A percentile compares a stretch with the other conserved stretches of the same genome.
Conservation (phyloP, 2,329 filamentous ascomycete genomes). For the Anisogramma anomala region DNA sequence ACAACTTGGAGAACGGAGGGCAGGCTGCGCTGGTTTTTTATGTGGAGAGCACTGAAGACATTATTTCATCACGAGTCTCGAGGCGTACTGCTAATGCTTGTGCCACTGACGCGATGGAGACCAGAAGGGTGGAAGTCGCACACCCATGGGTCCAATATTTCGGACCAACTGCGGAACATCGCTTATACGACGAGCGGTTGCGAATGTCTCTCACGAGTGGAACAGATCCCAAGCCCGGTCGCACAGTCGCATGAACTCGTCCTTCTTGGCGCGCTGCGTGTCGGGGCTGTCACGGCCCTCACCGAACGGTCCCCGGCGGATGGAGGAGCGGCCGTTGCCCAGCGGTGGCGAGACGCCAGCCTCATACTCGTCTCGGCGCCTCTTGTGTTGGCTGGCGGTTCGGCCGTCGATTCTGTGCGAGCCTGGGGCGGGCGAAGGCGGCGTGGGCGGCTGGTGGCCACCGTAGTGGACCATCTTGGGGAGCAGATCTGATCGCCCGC, state of each 20-base stretch:
- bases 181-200: no score
- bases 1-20: no score
- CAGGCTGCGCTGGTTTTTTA: no score
- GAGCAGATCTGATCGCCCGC: conserved; percentile 82
- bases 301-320: conserved; percentile 60
- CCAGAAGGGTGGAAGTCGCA: no score
- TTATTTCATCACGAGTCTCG: no score
- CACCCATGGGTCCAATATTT: no score
- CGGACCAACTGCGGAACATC: no score
- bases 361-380: conserved; percentile 86
- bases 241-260: conserved; percentile 81
- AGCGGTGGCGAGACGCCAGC: conserved; percentile 80
- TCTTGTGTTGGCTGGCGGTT: conserved; percentile 45
- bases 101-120: no score
- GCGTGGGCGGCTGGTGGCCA: conserved; percentile 84
- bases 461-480: conserved; percentile 94
- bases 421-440: conserved; percentile 63
- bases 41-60: no score
- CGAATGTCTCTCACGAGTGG: conserved; percentile 80
- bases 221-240: conserved; percentile 93
- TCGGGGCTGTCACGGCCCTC: conserved; percentile 75
- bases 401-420: conserved; percentile 36
- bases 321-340: conserved; percentile 56
- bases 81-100: no score
- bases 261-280: conserved; percentile 73